Evolutionary conservation across 345 rosid genomes (phyloP).

Genomic region (Eucalyptus coolabah): DNA sequence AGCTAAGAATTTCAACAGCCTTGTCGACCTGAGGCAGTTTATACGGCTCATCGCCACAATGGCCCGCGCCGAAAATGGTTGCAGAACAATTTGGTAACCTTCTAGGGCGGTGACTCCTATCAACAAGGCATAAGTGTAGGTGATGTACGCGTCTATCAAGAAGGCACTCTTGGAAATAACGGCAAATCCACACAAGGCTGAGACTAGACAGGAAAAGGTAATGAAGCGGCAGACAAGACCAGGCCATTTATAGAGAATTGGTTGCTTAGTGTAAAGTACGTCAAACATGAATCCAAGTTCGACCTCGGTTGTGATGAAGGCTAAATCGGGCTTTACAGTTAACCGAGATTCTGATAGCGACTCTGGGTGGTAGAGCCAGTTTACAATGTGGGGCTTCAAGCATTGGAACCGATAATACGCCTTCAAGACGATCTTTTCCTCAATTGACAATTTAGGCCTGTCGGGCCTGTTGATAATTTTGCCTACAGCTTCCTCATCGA

Average conservation of each 20-base stretch:
- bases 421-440: neutral
- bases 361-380: neutral
- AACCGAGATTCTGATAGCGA: neutral
- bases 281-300: neutral
- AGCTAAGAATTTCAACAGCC: neutral
- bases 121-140: slow-evolving; percentile 13
- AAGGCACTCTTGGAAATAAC: neutral
- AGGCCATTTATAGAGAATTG: neutral
- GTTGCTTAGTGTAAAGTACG: neutral
- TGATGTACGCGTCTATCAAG: slow-evolving; percentile 5
- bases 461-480: neutral
- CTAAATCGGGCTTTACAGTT: neutral
- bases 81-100: neutral
- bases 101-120: slow-evolving; percentile 15
- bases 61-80: neutral
- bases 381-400: neutral
- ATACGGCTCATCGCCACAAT: neutral
- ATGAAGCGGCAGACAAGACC: neutral
- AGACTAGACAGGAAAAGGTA: neutral
- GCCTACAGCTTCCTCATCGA: no score
- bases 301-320: neutral
- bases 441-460: neutral
- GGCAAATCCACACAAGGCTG: neutral
- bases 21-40: no score
- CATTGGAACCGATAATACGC: neutral